A percentile compares a stretch with the other conserved stretches of the same genome.
Evolutionary conservation across 2,329 filamentous ascomycete species (phyloP).

Genomic region (Monosporascus sp.): DNA sequence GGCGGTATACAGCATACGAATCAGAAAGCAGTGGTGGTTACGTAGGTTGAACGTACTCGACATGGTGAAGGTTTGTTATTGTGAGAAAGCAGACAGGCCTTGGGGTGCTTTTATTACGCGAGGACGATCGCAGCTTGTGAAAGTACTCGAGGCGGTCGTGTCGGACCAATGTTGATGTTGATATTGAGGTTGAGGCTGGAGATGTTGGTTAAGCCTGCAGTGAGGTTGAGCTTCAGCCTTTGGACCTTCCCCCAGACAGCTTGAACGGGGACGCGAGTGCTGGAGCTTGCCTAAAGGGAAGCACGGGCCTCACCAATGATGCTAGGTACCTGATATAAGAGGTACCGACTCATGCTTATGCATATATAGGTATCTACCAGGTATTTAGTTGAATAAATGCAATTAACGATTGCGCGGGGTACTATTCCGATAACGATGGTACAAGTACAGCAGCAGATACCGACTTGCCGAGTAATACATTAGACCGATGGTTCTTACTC

Average conservation of each 20-base stretch:
- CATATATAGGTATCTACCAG: too few relatives aligned
- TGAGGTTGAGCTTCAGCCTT: conserved; percentile 12
- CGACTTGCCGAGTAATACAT: too few relatives aligned
- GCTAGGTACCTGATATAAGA: background rate
- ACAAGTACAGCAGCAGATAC: too few relatives aligned
- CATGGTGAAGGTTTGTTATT: conserved; percentile 1
- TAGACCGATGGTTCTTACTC: too few relatives aligned
- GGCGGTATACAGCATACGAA: conserved; percentile 4
- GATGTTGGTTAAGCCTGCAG: conserved; percentile 7
- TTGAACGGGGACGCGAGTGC: conserved; percentile 36
- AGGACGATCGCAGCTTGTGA: background rate
- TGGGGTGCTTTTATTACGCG: background rate
- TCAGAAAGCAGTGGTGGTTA: conserved; percentile 5
- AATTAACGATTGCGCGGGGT: too few relatives aligned
- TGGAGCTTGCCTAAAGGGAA: conserved; percentile 39
- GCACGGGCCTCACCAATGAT: background rate
- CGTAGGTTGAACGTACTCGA: conserved; percentile 2
- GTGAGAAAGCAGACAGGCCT: background rate
- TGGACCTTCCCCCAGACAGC: conserved; percentile 1
- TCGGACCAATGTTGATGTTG: background rate
- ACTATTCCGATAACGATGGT: too few relatives aligned
- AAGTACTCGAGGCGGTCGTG: background rate
- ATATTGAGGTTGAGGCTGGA: background rate
- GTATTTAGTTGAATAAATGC: too few relatives aligned
- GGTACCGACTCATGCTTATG: background rate